Evolutionary conservation across 2,329 filamentous ascomycete species (phyloP), one percentile per base, ranked within the genome.

Genomic region (Xylariaceae sp.): DNA sequence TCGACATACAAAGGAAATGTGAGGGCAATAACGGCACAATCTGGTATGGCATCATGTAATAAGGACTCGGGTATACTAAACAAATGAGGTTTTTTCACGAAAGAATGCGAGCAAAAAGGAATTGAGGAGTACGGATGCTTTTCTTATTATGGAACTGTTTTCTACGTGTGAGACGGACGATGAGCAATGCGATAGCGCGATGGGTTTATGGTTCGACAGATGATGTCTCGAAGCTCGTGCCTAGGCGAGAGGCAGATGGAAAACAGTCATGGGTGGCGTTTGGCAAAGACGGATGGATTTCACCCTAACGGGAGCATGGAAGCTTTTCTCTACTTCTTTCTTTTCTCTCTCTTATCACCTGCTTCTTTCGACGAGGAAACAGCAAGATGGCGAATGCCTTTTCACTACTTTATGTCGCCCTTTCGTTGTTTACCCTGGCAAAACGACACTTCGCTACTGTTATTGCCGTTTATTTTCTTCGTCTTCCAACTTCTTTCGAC

Each of bases 251-350:
- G 59, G 61, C 64, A 66, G 56, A 62, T 66, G 63, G 59, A 66
- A 59, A 66, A 63, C 56, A 60, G 48, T 67, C 65, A 70, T 69
- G 61, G 66, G 56, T 50, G 68, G 69, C 67, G 68, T 70, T 58
- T 68, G 64, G 64, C 60, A 70, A 69, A 68, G 68, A 68, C 64
- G 64, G 68, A 56, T 59, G 66, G 66, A 63, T 62, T 63, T 67
- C 64, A 61, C 63, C 42, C n/a, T 30, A 30, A 30, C 4, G 56
- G 68, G 64, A 65, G 51, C 63, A 65, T 69, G 65, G 55, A 45
- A 54, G 57, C 54, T 55, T 60, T 45, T 47, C 61, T 55, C 13
- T 45, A n/a, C 10, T 45, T 45, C 42, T 17, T 45, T 45, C 42
- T 13, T 45, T 15, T 6, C 13, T 45, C 9, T 48, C 50, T 66